Percentiles rank a stretch among this genome's conserved stretches.
Evolutionary conservation across 164 flowering plant genomes (phyloP).

Genomic region (Sextonia rubra): DNA sequence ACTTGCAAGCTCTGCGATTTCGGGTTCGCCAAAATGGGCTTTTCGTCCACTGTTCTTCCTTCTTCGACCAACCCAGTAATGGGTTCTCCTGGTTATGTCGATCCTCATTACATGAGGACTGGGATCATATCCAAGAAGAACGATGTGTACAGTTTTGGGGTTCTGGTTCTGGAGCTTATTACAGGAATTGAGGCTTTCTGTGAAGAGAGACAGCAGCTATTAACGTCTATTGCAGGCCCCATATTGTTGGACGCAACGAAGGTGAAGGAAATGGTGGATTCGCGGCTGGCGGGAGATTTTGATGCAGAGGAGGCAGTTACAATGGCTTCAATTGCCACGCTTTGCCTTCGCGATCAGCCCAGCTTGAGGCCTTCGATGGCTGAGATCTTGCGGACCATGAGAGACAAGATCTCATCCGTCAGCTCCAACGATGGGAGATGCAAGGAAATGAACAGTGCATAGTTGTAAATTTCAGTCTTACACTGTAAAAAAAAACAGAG

Average conservation of each 20-base stretch:
- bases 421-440: conserved; percentile 1
- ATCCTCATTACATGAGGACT: conserved; percentile 67
- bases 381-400: conserved; percentile 33
- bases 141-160: conserved; percentile 76
- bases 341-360: conserved; percentile 42
- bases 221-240: conserved; percentile 28
- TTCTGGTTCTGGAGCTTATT: conserved; percentile 57
- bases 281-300: conserved; percentile 30
- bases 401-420: conserved; percentile 25
- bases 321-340: conserved; percentile 34
- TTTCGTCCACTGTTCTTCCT: conserved; percentile 39
- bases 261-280: conserved; percentile 48
- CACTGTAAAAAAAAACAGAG: neutral
- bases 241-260: conserved; percentile 20
- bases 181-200: conserved; percentile 64
- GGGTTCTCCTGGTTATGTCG: conserved; percentile 81
- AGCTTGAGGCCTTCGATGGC: conserved; percentile 52
- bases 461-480: neutral
- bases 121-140: conserved; percentile 76
- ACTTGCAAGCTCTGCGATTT: conserved; percentile 75
- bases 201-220: conserved; percentile 30
- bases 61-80: conserved; percentile 28
- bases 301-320: conserved; percentile 33
- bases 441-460: neutral
- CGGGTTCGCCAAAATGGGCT: conserved; percentile 68